Conservation (phyloP, 169 alveolate species). For the Plasmodium blacklocki region DNA sequence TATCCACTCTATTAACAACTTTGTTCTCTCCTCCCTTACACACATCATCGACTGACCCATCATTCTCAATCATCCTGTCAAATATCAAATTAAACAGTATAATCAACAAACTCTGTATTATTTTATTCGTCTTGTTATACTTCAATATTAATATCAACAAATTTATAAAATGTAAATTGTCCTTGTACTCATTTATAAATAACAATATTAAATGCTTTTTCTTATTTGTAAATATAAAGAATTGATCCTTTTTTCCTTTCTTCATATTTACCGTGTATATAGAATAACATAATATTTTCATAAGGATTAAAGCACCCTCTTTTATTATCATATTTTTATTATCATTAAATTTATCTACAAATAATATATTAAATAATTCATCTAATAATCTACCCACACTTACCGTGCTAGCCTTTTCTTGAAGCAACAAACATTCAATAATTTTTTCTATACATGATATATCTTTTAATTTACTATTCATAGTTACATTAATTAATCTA, state of each 20-base stretch:
- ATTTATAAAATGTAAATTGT: constrained; percentile 59
- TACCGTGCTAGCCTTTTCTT: constrained; percentile 19
- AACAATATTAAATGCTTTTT: constrained; percentile 44
- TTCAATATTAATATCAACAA: constrained; percentile 32
- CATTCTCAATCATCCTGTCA: constrained; percentile 5
- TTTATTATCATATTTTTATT: constrained; percentile 50
- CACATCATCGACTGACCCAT: background rate
- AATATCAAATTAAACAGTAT: constrained; percentile 52
- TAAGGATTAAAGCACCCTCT: constrained; percentile 64
- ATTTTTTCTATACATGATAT: constrained; percentile 58
- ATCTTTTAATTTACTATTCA: constrained; percentile 72
- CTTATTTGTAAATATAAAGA: constrained; percentile 46
- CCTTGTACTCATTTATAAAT: constrained; percentile 59
- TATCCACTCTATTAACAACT: background rate
- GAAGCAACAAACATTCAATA: constrained; percentile 55
- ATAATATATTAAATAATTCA: constrained; percentile 59
- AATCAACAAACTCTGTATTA: constrained; percentile 34
- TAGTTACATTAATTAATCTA: constrained; percentile 38
- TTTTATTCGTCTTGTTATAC: constrained; percentile 61
- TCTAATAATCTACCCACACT: constrained; percentile 52
- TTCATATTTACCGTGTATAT: constrained; percentile 41
- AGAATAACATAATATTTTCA: constrained; percentile 55
- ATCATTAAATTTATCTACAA: constrained; percentile 72
- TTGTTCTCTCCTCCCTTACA: background rate
- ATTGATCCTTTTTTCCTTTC: constrained; percentile 63